Percentiles rank a stretch among this genome's conserved stretches.
These are phyloP conservation scores for Monosporascus ibericus DNA, from an alignment of 2,329 filamentous ascomycete species.

Conservation along the genomic window DNA sequence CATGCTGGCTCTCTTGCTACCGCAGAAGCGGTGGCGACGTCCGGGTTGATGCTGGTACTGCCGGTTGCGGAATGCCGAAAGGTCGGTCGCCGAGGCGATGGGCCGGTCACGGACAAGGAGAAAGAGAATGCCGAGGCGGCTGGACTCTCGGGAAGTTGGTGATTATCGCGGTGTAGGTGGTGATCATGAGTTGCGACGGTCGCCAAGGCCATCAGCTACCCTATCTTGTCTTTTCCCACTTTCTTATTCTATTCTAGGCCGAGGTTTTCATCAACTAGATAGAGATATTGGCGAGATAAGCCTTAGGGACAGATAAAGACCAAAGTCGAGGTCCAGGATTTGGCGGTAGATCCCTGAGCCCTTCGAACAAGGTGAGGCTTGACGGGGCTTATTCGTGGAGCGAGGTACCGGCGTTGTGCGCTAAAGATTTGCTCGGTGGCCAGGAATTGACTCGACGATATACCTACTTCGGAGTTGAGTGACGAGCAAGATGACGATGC, in stretches of 20 bases:
- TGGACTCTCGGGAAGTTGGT: constrained; percentile 2
- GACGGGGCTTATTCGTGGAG: too few relatives aligned
- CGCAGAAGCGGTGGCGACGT: constrained; percentile 10
- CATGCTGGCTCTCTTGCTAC: constrained; percentile 28
- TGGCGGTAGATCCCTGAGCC: too few relatives aligned
- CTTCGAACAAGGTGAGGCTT: too few relatives aligned
- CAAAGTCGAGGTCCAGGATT: too few relatives aligned
- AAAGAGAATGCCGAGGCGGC: constrained; percentile 3
- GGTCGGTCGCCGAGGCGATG: constrained; percentile 4
- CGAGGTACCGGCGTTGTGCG: too few relatives aligned
- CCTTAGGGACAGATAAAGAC: neutral
- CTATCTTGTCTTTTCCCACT: neutral
- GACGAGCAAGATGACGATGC: too few relatives aligned
- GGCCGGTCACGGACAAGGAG: constrained; percentile 5
- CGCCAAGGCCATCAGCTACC: constrained; percentile 31
- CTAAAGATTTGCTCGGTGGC: too few relatives aligned
- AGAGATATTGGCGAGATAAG: neutral
- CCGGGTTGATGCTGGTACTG: constrained; percentile 14
- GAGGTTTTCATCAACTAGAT: neutral
- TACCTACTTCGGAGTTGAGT: too few relatives aligned
- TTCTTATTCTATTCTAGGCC: neutral
- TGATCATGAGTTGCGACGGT: constrained; percentile 26
- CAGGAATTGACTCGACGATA: too few relatives aligned
- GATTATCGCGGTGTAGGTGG: constrained; percentile 1
- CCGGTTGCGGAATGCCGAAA: constrained; percentile 1